phyloP scores from a whole-genome alignment of 805 yeast genomes.

The Monosporozyma aerobia region DNA sequence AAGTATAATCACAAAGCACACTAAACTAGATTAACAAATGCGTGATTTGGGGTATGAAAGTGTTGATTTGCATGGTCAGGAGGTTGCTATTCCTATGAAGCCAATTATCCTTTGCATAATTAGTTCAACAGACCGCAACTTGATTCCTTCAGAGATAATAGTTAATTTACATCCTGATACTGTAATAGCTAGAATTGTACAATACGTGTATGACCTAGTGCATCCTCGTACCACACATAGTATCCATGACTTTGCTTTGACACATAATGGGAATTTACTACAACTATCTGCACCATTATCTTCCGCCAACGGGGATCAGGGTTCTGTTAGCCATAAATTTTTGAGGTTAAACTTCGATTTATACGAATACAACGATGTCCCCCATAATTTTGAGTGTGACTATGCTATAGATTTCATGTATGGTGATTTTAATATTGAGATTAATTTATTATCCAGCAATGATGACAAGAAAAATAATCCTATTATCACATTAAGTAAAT shows the following conservation, averaged over 20 bases:
- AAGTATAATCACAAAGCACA: neutral
- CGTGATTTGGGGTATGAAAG: neutral
- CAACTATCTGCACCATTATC: neutral
- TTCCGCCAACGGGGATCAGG: neutral
- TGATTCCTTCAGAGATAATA: constrained; percentile 10
- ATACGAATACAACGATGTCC: constrained; percentile 1
- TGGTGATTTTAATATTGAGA: constrained; percentile 12
- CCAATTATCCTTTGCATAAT: constrained; percentile 17
- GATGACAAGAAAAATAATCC: constrained; percentile 8
- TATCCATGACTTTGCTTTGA: neutral
- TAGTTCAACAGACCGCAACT: constrained; percentile 12
- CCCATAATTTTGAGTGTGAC: constrained; percentile 11
- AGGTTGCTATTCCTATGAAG: neutral
- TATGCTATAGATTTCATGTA: constrained; percentile 9
- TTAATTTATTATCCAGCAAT: constrained; percentile 12
- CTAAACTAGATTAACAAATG: neutral
- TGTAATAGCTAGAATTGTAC: constrained; percentile 17
- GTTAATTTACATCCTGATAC: constrained; percentile 22
- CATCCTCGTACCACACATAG: neutral
- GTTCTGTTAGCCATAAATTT: neutral
- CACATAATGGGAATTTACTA: neutral
- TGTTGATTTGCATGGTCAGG: neutral
- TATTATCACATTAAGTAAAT: neutral
- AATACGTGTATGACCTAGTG: constrained; percentile 19
- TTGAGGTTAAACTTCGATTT: neutral